These are phyloP conservation scores for Eucalyptus camaldulensis DNA, from an alignment of 345 rosid genomes.

Conservation along the genomic window DNA sequence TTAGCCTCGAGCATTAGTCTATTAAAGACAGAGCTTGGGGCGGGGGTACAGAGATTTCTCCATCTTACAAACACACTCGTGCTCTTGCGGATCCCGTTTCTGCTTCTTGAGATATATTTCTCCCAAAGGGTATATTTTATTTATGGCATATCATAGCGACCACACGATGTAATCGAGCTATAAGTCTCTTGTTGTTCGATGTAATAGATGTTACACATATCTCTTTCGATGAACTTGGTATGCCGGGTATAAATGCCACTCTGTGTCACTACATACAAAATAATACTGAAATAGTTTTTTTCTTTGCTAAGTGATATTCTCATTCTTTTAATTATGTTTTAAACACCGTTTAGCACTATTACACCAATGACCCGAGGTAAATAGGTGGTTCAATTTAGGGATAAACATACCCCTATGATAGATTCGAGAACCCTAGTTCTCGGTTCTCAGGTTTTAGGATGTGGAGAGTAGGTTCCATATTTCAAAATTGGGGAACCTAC, in stretches of 20 bases:
- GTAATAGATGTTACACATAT: neutral
- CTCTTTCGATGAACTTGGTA: neutral
- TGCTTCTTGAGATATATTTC: neutral
- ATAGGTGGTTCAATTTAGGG: neutral
- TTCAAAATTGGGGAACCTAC: no score
- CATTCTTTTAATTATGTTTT: neutral
- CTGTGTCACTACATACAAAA: neutral
- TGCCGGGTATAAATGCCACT: neutral
- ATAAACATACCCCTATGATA: no score
- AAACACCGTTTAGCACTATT: neutral
- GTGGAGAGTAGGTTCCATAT: no score
- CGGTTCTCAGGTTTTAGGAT: no score
- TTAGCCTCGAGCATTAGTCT: neutral
- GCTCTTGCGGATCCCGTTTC: neutral
- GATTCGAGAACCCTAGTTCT: no score
- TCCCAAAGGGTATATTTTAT: neutral
- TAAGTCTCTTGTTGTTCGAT: neutral
- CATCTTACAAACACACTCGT: neutral
- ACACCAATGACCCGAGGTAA: neutral
- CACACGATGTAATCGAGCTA: neutral
- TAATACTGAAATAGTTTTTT: neutral
- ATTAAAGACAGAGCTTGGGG: neutral
- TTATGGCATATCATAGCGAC: neutral
- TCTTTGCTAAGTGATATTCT: neutral
- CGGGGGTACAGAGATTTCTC: neutral